Percentiles rank a stretch among this genome's conserved stretches.
Evolutionary conservation across 2,329 filamentous ascomycete species (phyloP).

Genomic region (Domatiomyces catenatus): DNA sequence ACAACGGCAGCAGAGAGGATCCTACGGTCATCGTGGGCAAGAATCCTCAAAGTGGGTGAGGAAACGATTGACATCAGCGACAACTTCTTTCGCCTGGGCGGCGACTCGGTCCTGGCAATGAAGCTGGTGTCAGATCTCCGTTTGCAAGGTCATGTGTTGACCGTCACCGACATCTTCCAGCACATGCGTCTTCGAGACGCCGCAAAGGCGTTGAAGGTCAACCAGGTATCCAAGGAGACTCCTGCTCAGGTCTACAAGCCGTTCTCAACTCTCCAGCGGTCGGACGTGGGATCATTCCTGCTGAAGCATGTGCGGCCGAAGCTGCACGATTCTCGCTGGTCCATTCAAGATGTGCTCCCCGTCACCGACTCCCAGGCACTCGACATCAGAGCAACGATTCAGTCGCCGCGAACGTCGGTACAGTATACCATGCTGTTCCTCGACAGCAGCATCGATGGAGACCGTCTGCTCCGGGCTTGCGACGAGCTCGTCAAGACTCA

Average conservation of each 20-base stretch:
- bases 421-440: slow-evolving; percentile 53
- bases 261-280: slow-evolving; percentile 35
- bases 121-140: slow-evolving; percentile 16
- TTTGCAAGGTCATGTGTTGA: slow-evolving; percentile 11
- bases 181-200: slow-evolving; percentile 35
- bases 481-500: slow-evolving; percentile 42
- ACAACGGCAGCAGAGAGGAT: slow-evolving; percentile 25
- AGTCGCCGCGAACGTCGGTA: slow-evolving; percentile 44
- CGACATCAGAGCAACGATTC: slow-evolving; percentile 43
- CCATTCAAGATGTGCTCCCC: slow-evolving; percentile 42
- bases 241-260: slow-evolving; percentile 24
- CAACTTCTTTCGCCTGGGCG: slow-evolving; percentile 21
- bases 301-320: slow-evolving; percentile 35
- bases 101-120: slow-evolving; percentile 21
- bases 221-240: slow-evolving; percentile 1
- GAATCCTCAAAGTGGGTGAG: slow-evolving; percentile 27
- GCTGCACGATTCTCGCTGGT: slow-evolving; percentile 37
- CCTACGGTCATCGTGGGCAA: slow-evolving; percentile 12
- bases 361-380: slow-evolving; percentile 44
- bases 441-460: slow-evolving; percentile 34
- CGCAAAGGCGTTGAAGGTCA: slow-evolving; percentile 34
- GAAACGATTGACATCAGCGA: slow-evolving; percentile 17
- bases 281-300: slow-evolving; percentile 31
- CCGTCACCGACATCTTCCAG: slow-evolving; percentile 19
- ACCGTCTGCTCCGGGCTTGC: slow-evolving; percentile 31